Evolutionary conservation across 2,329 filamentous ascomycete species (phyloP), one percentile per base, ranked within the genome.

Genomic region (Colletotrichum orbiculare): DNA sequence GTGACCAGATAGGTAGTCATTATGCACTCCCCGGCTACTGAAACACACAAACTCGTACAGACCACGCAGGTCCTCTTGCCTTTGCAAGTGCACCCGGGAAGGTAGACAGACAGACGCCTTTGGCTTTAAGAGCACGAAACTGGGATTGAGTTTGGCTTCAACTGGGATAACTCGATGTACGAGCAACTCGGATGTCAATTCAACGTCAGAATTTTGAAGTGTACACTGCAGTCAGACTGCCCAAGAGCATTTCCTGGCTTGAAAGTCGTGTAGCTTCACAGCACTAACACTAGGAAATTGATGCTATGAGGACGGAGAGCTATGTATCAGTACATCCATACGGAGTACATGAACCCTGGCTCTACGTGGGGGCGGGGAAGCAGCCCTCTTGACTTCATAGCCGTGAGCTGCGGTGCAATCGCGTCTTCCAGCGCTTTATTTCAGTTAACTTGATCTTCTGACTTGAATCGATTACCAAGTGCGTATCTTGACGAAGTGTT

Each of bases 361-460:
- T 15, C 38, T 43, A 48, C 54, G 54, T 66, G 54, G 64, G 64
- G 54, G 53, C 42, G 64, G 53, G 48, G 53, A 43, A 66, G 33
- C 34, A 38, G 46, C 55, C 37, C 13, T 17, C 35, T 12, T 49
- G 37, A 49, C 54, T 6, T 49, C 35, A 33, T 35, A 43, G 37
- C 45, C 38, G 35, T 45, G 41, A 42, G 25, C 25, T 17, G n/a
- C 15, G 43, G 43, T 46, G 25, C 4, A 25, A 25, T 5, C 25
- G 25, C 34, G 54, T 12, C 54, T 49, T 25, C 37, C 25, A 39
- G 15, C n/a, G 42, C n/a, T 37, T 43, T 33, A 15, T 9, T n/a
- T 15, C 35, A 35, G n/a, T 39, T 8, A 47, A 25, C 15, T 25
- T 47, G 34, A 10, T 9, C 33, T 47, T 38, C 54, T 56, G 42